A percentile compares a stretch with the other conserved stretches of the same genome.
phyloP scores from a whole-genome alignment of 805 yeast genomes.

The Candida schatavii region DNA sequence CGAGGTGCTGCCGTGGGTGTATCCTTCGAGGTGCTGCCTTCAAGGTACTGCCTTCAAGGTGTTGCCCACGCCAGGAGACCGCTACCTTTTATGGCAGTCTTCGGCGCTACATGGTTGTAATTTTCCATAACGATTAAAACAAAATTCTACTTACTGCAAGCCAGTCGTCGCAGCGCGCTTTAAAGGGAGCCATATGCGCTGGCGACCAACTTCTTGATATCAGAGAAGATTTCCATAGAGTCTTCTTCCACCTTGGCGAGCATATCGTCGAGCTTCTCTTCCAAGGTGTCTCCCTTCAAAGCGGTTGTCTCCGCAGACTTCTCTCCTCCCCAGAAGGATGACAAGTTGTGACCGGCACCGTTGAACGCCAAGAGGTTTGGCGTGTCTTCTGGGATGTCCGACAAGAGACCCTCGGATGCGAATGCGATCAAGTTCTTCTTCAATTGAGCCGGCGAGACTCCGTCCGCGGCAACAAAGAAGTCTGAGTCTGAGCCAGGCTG shows the following conservation, averaged over 20 bases:
- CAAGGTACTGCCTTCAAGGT: too few relatives aligned
- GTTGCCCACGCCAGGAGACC: too few relatives aligned
- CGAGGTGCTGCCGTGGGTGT: too few relatives aligned
- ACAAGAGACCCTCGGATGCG: conserved; percentile 58
- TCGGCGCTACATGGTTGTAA: too few relatives aligned
- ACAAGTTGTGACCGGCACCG: conserved; percentile 75
- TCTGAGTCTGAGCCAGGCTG: conserved; percentile 73
- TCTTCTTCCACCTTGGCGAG: conserved; percentile 16
- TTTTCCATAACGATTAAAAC: too few relatives aligned
- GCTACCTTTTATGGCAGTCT: too few relatives aligned
- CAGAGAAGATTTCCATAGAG: conserved; percentile 19
- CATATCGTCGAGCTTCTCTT: conserved; percentile 19
- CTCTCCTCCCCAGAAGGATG: conserved; percentile 55
- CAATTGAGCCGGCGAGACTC: conserved; percentile 68
- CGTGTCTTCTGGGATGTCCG: conserved; percentile 67
- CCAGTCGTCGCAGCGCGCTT: too few relatives aligned
- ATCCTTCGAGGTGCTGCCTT: too few relatives aligned
- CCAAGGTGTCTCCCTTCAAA: conserved; percentile 3
- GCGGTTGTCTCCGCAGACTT: not conserved
- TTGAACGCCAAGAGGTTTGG: conserved; percentile 77
- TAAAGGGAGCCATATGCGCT: conserved; percentile 18
- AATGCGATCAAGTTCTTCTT: conserved; percentile 72
- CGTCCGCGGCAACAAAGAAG: conserved; percentile 51
- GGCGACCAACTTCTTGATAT: conserved; percentile 25
- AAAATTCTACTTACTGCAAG: not conserved